Evolutionary conservation across 768 basidiomycete genomes (phyloP), one percentile per base, ranked within the genome.

Genomic region (Suillus luteus): DNA sequence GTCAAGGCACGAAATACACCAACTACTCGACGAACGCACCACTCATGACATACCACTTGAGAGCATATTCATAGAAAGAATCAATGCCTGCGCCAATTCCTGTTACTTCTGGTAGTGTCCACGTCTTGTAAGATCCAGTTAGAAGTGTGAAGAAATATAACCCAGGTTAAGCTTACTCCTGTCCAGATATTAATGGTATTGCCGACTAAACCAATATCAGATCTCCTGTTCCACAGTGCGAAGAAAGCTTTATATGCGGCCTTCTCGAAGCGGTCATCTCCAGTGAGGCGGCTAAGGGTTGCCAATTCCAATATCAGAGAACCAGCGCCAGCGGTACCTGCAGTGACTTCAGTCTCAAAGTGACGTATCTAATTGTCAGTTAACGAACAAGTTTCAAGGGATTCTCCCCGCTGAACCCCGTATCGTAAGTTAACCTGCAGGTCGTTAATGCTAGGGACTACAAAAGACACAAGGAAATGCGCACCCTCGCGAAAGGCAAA

Each of bases 1-100:
- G 35, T 60, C 62, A 49, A 31, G 19, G 74, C 69, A 55, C 75
- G 73, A n/a, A 71, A 19, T 44, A 54, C 35, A 44, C 14, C 31
- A 37, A 60, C 48, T 3, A 37, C 40, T 15, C 11, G 19, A 55
- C 55, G 19, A 46, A 74, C 80, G 41, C 67, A 90, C 90, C 90
- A 69, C 91, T 93, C 71, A 95, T 71, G 46, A 96, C 88, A 72
- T 95, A 95, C 87, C 93, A 94, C 71, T 96, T 96, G 51, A 95
- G 76, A 12, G 94, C 92, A 75, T 96, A 96, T 73, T 99, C 97
- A 72, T 91, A 95, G 74, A 96, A 97, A 3, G 92, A 95, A 73
- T 99, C 97, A 49, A 97, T 88, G 1, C 97, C 97, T 7, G 97
- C 97, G 31, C 96, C 96, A 38, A 96, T 91, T 1, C 90, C 85